phyloP scores from a whole-genome alignment of 208 protist species.

The Acanthamoeba lenticulata region DNA sequence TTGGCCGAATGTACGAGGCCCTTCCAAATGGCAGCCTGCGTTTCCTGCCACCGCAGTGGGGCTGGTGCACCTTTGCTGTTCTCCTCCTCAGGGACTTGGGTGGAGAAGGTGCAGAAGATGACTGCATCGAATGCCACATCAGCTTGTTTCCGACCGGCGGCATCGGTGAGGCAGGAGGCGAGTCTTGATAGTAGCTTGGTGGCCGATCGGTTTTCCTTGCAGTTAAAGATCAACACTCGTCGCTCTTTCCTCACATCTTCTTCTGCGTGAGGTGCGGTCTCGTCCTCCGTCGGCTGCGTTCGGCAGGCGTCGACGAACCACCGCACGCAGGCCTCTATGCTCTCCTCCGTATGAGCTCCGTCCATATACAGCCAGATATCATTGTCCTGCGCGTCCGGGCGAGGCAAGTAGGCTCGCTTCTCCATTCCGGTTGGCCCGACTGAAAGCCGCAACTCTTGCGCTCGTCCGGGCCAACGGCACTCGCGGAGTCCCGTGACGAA shows the following conservation, averaged over 20 bases:
- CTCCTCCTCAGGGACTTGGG: neutral
- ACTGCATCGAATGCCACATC: constrained; percentile 21
- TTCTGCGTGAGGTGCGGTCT: neutral
- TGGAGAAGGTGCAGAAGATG: constrained; percentile 42
- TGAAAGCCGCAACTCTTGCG: neutral
- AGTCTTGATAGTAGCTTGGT: constrained; percentile 5
- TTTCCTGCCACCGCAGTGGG: neutral
- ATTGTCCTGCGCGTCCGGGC: neutral
- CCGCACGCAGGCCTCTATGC: constrained; percentile 33
- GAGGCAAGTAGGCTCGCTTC: neutral
- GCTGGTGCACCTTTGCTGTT: neutral
- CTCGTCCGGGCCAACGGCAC: constrained; percentile 57
- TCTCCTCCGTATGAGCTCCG: constrained; percentile 63
- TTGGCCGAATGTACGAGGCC: neutral
- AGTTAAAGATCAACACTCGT: constrained; percentile 43
- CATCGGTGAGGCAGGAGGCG: neutral
- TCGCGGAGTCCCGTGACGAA: neutral
- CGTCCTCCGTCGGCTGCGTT: neutral
- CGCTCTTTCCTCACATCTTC: neutral
- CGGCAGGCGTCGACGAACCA: neutral
- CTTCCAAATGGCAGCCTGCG: neutral
- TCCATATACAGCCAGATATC: constrained; percentile 46
- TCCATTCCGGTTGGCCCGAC: neutral
- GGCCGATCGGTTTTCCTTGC: neutral
- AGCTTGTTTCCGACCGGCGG: neutral